These are phyloP conservation scores for Annona squamosa DNA, from an alignment of 164 flowering plant genomes.

Conservation along the genomic window DNA sequence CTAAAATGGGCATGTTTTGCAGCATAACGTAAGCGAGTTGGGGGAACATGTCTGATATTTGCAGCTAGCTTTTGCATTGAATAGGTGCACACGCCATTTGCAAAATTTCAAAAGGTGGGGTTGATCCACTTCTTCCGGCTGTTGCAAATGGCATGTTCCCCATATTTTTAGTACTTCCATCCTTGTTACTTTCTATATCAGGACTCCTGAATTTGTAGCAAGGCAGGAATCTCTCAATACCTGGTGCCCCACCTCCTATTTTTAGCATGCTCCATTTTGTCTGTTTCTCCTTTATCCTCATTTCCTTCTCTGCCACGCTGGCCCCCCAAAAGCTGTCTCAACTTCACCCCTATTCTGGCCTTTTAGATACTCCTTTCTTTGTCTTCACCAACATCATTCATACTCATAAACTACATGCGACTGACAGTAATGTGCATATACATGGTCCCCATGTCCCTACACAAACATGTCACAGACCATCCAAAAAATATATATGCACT, in stretches of 20 bases:
- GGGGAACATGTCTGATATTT: conserved; percentile 5
- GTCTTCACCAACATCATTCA: too few relatives aligned
- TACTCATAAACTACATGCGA: too few relatives aligned
- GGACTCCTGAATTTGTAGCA: background rate
- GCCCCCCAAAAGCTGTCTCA: background rate
- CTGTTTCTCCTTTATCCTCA: background rate
- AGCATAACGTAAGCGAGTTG: conserved; percentile 1
- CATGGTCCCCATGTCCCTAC: too few relatives aligned
- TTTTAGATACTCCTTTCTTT: too few relatives aligned
- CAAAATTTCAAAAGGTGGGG: background rate
- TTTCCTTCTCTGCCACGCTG: background rate
- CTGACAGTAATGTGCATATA: too few relatives aligned
- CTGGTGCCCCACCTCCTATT: background rate
- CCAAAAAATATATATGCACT: too few relatives aligned
- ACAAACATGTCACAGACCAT: too few relatives aligned
- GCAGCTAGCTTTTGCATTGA: background rate
- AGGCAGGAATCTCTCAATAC: background rate
- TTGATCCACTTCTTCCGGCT: background rate
- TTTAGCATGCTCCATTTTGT: background rate
- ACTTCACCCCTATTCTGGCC: too few relatives aligned
- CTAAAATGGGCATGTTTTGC: conserved; percentile 6
- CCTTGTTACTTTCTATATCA: background rate
- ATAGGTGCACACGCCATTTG: background rate
- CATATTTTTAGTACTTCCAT: background rate
- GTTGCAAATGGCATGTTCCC: background rate